Evolutionary conservation across 768 basidiomycete species (phyloP).

Genomic region (Tricholoma furcatifolium): DNA sequence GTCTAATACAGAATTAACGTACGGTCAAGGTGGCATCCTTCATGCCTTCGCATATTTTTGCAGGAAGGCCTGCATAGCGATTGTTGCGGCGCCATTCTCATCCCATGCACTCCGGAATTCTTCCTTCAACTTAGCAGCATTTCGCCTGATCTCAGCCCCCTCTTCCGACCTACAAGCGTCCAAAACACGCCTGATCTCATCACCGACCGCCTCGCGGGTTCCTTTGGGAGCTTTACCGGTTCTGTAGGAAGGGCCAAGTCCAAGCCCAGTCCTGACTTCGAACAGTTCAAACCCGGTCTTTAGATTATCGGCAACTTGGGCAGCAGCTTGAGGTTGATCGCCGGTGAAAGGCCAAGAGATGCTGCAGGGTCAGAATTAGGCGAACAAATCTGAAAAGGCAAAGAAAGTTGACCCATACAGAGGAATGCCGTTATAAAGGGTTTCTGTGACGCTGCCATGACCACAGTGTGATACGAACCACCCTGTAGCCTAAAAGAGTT

Average conservation of each 20-base stretch:
- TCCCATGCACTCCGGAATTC: constrained; percentile 11
- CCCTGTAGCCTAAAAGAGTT: constrained; percentile 17
- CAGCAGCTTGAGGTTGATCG: constrained; percentile 20
- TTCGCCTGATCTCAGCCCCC: constrained; percentile 13
- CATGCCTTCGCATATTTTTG: background rate
- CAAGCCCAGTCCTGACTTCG: constrained; percentile 18
- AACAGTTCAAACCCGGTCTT: constrained; percentile 20
- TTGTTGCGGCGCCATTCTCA: constrained; percentile 7
- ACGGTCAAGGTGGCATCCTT: no score
- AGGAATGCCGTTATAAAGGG: constrained; percentile 18
- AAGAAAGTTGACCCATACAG: constrained; percentile 11
- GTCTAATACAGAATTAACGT: no score
- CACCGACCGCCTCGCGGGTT: constrained; percentile 14
- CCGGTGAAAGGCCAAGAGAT: constrained; percentile 22
- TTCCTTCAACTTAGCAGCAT: constrained; percentile 10
- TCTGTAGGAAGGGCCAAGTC: constrained; percentile 12
- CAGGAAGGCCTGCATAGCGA: constrained; percentile 2
- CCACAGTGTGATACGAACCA: constrained; percentile 24
- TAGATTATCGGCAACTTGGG: constrained; percentile 15
- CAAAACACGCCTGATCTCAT: constrained; percentile 11
- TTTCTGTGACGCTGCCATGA: constrained; percentile 20
- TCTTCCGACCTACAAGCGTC: constrained; percentile 9
- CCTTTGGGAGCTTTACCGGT: constrained; percentile 11
- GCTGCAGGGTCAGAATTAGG: constrained; percentile 3
- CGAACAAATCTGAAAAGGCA: background rate